Conservation (phyloP, 176 grass and related monocot genomes). For the Eragrostis curvula region DNA sequence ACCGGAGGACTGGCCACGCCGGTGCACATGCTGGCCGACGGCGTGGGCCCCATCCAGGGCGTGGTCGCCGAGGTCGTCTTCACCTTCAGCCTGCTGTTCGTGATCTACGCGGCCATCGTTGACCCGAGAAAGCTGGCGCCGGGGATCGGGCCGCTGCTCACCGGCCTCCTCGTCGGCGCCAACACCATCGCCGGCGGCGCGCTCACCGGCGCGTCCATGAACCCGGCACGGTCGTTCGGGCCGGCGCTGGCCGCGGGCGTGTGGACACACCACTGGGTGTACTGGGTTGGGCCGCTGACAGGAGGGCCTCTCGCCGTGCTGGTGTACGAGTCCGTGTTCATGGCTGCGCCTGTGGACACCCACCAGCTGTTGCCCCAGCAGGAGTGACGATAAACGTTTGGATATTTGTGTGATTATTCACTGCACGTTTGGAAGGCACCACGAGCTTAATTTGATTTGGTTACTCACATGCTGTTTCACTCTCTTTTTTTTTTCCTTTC, state of each 20-base stretch:
- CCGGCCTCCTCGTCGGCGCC: constrained; percentile 79
- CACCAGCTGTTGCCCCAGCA: constrained; percentile 49
- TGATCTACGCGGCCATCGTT: constrained; percentile 72
- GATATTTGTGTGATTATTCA: too few relatives aligned
- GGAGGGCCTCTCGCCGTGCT: constrained; percentile 71
- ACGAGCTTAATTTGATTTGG: too few relatives aligned
- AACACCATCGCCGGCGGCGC: constrained; percentile 79
- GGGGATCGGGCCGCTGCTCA: constrained; percentile 66
- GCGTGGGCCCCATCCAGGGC: constrained; percentile 66
- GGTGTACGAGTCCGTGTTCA: constrained; percentile 64
- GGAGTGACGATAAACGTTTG: constrained; percentile 10
- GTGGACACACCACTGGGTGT: constrained; percentile 90
- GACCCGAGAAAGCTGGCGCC: constrained; percentile 58
- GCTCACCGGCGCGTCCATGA: constrained; percentile 91
- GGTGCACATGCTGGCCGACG: constrained; percentile 67
- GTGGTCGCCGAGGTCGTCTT: constrained; percentile 69
- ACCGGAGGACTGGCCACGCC: constrained; percentile 66
- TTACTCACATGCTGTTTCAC: too few relatives aligned
- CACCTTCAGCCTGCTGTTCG: constrained; percentile 83
- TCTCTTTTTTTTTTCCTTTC: too few relatives aligned
- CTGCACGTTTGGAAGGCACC: too few relatives aligned
- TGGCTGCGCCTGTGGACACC: constrained; percentile 9
- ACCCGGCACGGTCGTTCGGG: constrained; percentile 83
- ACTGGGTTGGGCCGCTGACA: constrained; percentile 81
- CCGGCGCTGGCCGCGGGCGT: constrained; percentile 63